These are phyloP conservation scores for Pythium aristosporum DNA, from an alignment of 352 stramenopile genomes.

Conservation along the genomic window DNA sequence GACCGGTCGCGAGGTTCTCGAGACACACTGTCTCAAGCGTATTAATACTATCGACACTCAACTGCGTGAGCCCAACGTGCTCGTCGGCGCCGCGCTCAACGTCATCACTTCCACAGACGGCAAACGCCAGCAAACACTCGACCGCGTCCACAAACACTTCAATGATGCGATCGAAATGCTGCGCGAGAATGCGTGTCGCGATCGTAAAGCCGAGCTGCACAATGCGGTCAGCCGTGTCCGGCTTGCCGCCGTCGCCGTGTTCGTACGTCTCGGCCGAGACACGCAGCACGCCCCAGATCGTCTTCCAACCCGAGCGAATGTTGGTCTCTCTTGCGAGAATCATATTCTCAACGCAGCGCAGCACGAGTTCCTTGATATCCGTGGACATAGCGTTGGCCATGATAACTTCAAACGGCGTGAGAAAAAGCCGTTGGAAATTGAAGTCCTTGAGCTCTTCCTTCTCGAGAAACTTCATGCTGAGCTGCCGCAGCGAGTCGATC, in stretches of 20 bases:
- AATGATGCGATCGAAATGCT: constrained; percentile 70
- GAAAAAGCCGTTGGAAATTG: constrained; percentile 99
- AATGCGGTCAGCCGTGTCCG: constrained; percentile 69
- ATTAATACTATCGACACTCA: constrained; percentile 69
- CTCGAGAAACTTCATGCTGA: constrained; percentile 99
- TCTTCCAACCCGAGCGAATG: constrained; percentile 93
- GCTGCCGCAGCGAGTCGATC: constrained; percentile 98
- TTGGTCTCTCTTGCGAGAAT: constrained; percentile 85
- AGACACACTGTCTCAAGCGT: constrained; percentile 70
- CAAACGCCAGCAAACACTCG: constrained; percentile 79
- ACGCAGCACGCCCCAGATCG: constrained; percentile 92
- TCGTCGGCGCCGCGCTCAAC: constrained; percentile 51
- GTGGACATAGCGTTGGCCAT: constrained; percentile 82
- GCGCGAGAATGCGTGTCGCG: constrained; percentile 80
- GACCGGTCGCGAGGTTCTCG: constrained; percentile 64
- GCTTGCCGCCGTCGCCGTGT: constrained; percentile 35
- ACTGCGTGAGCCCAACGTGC: constrained; percentile 55
- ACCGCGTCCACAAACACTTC: constrained; percentile 82
- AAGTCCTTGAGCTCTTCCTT: constrained; percentile 98
- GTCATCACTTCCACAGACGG: constrained; percentile 70
- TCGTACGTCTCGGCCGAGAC: constrained; percentile 85
- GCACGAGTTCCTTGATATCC: constrained; percentile 90
- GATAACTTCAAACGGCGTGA: constrained; percentile 96
- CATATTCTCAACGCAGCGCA: constrained; percentile 92
- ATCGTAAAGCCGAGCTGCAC: constrained; percentile 86